phyloP scores from a whole-genome alignment of 257 asterid genomes.

The Linderniella brevidens region DNA sequence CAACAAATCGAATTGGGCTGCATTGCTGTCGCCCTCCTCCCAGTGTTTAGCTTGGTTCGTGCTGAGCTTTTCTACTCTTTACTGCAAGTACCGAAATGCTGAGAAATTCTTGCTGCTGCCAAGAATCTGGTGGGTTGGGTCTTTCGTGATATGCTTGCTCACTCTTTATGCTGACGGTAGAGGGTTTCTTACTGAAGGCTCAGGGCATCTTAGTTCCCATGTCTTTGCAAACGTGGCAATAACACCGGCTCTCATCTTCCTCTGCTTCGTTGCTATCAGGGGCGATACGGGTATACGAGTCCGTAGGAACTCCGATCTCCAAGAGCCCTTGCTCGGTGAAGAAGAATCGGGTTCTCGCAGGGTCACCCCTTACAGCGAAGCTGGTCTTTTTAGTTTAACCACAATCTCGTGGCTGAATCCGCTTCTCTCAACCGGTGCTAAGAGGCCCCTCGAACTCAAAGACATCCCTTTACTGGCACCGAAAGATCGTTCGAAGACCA shows the following conservation, averaged over 20 bases:
- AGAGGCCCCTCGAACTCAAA: slow-evolving; percentile 83
- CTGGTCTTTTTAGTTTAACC: slow-evolving; percentile 69
- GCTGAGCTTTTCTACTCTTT: slow-evolving; percentile 47
- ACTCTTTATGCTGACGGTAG: slow-evolving; percentile 47
- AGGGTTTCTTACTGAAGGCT: slow-evolving; percentile 38
- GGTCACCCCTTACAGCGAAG: slow-evolving; percentile 78
- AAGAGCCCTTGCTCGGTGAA: slow-evolving; percentile 34
- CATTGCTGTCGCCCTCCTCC: slow-evolving; percentile 35
- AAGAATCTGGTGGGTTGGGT: slow-evolving; percentile 78
- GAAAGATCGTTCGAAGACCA: slow-evolving; percentile 76
- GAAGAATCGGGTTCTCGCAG: slow-evolving; percentile 88
- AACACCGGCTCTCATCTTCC: slow-evolving; percentile 56
- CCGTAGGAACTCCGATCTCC: slow-evolving; percentile 46
- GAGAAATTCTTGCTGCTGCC: slow-evolving; percentile 41
- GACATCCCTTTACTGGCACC: slow-evolving; percentile 79
- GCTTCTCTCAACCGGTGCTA: slow-evolving; percentile 81
- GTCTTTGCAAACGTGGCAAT: slow-evolving; percentile 43
- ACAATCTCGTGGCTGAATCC: slow-evolving; percentile 94
- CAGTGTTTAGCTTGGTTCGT: slow-evolving; percentile 62
- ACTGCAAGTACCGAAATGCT: slow-evolving; percentile 29
- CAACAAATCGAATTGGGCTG: slow-evolving; percentile 26
- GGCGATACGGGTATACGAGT: slow-evolving; percentile 59
- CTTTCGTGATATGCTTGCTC: slow-evolving; percentile 40
- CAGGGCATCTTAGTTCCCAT: slow-evolving; percentile 46
- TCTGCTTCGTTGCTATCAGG: slow-evolving; percentile 50